phyloP scores from a whole-genome alignment of 2,329 filamentous ascomycete species.

The Exophiala phaeomuriformis region DNA sequence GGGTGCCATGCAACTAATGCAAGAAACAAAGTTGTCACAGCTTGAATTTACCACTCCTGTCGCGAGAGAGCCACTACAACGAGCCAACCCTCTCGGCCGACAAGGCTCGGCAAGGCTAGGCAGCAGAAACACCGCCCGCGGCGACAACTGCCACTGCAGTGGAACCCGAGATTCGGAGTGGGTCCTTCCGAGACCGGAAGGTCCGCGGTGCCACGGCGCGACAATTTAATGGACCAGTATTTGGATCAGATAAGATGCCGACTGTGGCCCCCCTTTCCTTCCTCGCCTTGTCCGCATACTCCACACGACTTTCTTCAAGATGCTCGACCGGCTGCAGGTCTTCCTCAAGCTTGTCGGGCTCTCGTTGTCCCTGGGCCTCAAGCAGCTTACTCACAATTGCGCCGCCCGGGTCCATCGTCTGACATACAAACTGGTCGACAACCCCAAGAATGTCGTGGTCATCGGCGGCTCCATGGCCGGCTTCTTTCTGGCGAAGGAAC shows the following conservation, averaged over 20 bases:
- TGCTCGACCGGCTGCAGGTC: conserved; percentile 8
- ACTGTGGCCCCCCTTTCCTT: background rate
- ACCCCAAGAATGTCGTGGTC: conserved; percentile 24
- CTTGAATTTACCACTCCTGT: no score
- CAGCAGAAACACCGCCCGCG: no score
- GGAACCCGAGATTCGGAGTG: background rate
- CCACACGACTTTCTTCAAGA: background rate
- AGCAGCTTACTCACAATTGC: conserved; percentile 1
- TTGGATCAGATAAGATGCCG: conserved; percentile 20
- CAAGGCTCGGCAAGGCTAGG: no score
- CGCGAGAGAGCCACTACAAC: no score
- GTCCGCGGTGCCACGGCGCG: background rate
- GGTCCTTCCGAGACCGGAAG: background rate
- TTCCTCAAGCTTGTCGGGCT: conserved; percentile 8
- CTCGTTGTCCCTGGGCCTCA: conserved; percentile 4
- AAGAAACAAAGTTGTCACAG: no score
- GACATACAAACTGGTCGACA: conserved; percentile 12
- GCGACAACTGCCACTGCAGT: background rate
- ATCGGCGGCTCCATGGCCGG: conserved; percentile 55
- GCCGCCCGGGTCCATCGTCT: conserved; percentile 15
- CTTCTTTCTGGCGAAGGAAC: conserved; percentile 42
- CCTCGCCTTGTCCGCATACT: background rate
- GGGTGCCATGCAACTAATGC: no score
- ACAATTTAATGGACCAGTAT: background rate
- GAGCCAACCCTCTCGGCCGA: no score